Evolutionary conservation across 2,329 filamentous ascomycete genomes (phyloP).

Genomic region (Lecanicillium sp.): DNA sequence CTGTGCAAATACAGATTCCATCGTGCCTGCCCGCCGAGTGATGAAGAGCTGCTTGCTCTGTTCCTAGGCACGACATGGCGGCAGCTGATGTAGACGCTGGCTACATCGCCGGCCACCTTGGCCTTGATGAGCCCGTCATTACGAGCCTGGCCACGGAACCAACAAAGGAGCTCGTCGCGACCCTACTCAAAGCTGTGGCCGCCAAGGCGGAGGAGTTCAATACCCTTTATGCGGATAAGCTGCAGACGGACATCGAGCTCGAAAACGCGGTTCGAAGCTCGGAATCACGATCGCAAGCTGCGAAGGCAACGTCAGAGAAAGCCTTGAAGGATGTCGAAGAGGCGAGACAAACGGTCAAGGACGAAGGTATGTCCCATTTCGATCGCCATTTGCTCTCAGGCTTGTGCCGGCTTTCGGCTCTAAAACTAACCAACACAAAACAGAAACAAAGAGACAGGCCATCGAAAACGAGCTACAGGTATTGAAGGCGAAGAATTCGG

Average conservation of each 20-base stretch:
- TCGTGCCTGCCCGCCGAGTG: constrained; percentile 2
- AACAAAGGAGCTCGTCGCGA: constrained; percentile 69
- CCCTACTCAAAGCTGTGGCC: constrained; percentile 66
- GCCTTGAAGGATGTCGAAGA: constrained; percentile 77
- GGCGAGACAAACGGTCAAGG: constrained; percentile 69
- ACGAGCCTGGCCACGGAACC: constrained; percentile 55
- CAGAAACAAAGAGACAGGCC: constrained; percentile 68
- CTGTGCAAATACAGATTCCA: too few species aligned
- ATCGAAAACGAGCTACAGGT: constrained; percentile 76
- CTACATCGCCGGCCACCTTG: constrained; percentile 66
- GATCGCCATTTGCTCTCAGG: background rate
- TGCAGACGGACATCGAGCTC: constrained; percentile 84
- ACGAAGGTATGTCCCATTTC: constrained; percentile 57
- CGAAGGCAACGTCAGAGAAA: constrained; percentile 77
- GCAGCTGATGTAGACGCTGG: constrained; percentile 53
- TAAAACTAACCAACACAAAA: constrained; percentile 11
- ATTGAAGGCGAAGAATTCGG: constrained; percentile 66
- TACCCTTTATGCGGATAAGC: constrained; percentile 75
- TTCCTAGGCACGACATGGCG: constrained; percentile 29
- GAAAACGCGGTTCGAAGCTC: constrained; percentile 81
- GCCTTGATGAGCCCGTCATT: constrained; percentile 58
- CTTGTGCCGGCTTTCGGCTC: constrained; percentile 9
- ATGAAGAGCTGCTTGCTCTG: constrained; percentile 8
- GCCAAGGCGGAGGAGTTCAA: constrained; percentile 78
- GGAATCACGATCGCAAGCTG: constrained; percentile 73